These are phyloP conservation scores for Tetrahymena thermophila DNA, from an alignment of 73 alveolate genomes.

Conservation along the genomic window DNA sequence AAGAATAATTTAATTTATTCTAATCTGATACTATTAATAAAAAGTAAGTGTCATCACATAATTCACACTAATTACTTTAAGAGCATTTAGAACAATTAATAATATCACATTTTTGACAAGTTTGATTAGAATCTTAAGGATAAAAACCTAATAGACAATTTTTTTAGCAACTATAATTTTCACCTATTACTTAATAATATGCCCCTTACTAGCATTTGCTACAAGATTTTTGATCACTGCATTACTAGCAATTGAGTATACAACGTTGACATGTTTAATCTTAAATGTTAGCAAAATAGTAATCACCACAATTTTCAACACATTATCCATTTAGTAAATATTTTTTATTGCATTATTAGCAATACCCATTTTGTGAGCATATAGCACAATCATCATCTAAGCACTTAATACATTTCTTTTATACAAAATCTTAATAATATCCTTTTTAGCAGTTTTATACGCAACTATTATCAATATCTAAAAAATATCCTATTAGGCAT, in stretches of 20 bases:
- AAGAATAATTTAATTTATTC: not conserved
- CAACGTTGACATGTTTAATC: not conserved
- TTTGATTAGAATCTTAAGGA: not conserved
- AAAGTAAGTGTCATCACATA: not conserved
- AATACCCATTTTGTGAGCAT: not conserved
- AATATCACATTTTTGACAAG: not conserved
- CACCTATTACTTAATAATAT: too few relatives aligned
- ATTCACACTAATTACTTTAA: not conserved
- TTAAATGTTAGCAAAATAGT: too few relatives aligned
- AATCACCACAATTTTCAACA: not conserved
- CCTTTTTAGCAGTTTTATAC: not conserved
- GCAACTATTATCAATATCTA: not conserved
- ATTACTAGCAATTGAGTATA: not conserved
- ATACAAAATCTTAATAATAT: too few relatives aligned
- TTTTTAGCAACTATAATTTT: not conserved
- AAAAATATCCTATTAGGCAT: not conserved
- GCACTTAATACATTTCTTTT: not conserved
- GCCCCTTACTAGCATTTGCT: not conserved
- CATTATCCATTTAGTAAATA: not conserved
- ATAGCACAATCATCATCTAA: not conserved
- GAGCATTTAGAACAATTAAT: not conserved
- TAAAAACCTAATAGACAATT: not conserved
- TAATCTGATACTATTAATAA: not conserved
- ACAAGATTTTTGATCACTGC: not conserved
- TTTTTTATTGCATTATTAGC: not conserved